phyloP scores from a whole-genome alignment of 2,329 filamentous ascomycete genomes.

The Calonectria hongkongensis region DNA sequence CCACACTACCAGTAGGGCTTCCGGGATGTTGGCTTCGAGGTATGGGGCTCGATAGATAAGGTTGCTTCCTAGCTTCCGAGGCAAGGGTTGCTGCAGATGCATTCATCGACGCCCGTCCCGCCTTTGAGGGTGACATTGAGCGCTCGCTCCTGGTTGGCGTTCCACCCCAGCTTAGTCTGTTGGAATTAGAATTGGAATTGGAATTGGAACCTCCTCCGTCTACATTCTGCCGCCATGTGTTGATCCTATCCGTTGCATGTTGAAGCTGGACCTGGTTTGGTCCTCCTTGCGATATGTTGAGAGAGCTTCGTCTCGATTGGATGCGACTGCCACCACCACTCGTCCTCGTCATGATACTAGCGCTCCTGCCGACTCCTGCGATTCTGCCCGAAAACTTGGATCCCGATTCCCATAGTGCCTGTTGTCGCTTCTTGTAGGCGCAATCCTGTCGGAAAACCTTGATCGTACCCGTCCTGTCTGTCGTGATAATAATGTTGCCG shows the following conservation, averaged over 20 bases:
- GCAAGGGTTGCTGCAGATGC: slow-evolving; percentile 63
- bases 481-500: slow-evolving; percentile 94
- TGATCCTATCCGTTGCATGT: slow-evolving; percentile 81
- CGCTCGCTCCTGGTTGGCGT: slow-evolving; percentile 70
- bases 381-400: slow-evolving; percentile 85
- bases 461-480: slow-evolving; percentile 90
- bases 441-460: slow-evolving; percentile 98
- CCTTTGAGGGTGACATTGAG: slow-evolving; percentile 73
- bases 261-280: slow-evolving; percentile 56
- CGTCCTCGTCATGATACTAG: slow-evolving; percentile 73
- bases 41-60: slow-evolving; percentile 59
- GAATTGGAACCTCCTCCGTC: slow-evolving; percentile 58
- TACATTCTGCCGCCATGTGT: slow-evolving; percentile 87
- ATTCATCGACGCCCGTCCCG: slow-evolving; percentile 60
- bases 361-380: slow-evolving; percentile 74
- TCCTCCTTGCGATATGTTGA: slow-evolving; percentile 60
- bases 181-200: background rate
- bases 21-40: slow-evolving; percentile 51
- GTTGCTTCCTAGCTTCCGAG: slow-evolving; percentile 68
- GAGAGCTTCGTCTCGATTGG: slow-evolving; percentile 73
- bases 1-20: slow-evolving; percentile 63
- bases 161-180: slow-evolving; percentile 61
- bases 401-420: slow-evolving; percentile 85
- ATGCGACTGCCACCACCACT: slow-evolving; percentile 68
- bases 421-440: slow-evolving; percentile 84